phyloP scores from a whole-genome alignment of 345 rosid species.

The Boechera stricta region DNA sequence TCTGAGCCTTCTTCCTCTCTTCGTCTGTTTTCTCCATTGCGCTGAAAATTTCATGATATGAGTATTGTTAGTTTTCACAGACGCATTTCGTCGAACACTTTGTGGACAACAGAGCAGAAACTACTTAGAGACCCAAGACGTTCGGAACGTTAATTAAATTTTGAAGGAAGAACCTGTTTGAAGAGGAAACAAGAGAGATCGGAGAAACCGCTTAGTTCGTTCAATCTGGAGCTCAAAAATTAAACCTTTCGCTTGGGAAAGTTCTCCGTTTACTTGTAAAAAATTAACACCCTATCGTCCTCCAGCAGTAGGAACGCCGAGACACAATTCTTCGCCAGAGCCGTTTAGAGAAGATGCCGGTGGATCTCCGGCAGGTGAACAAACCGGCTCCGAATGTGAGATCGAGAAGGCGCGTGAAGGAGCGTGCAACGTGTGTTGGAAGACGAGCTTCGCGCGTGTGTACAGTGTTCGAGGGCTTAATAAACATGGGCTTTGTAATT shows the following conservation, averaged over 20 bases:
- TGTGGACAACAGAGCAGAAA: constrained; percentile 2
- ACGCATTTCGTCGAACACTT: constrained; percentile 56
- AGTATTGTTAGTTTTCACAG: constrained; percentile 18
- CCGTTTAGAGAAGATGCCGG: constrained; percentile 12
- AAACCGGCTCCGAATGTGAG: neutral
- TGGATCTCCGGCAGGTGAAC: constrained; percentile 14
- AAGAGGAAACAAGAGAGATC: neutral
- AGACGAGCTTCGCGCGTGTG: constrained; percentile 26
- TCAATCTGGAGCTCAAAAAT: constrained; percentile 16
- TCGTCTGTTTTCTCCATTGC: constrained; percentile 69
- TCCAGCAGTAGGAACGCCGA: neutral
- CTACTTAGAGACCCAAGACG: neutral
- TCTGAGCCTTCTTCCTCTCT: constrained; percentile 63
- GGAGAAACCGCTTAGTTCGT: neutral
- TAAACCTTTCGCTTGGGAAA: constrained; percentile 11
- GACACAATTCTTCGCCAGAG: neutral
- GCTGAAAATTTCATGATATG: constrained; percentile 15
- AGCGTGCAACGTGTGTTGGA: constrained; percentile 20
- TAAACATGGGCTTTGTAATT: constrained; percentile 4
- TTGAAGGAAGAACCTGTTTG: constrained; percentile 26
- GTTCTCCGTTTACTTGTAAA: neutral
- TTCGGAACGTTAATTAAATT: neutral
- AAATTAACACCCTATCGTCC: neutral
- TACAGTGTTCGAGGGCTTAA: neutral
- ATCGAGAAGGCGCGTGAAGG: constrained; percentile 27